Evolutionary conservation across 2,329 filamentous ascomycete genomes (phyloP), one percentile per base, ranked within the genome.

Genomic region (Ophiosphaerella herpotricha): DNA sequence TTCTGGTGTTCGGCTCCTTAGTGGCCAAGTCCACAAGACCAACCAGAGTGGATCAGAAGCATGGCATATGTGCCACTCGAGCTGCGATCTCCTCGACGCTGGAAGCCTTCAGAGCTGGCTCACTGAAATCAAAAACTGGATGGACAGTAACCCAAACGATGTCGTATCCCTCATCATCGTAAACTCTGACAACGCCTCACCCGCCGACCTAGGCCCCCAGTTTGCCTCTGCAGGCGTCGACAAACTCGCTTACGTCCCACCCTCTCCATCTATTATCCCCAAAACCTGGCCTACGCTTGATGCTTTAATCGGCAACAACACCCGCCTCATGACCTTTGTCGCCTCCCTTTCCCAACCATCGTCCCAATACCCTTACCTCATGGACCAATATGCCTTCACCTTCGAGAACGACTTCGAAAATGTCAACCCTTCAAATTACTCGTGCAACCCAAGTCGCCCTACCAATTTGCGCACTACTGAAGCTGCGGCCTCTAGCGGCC

Each of bases 371-470:
- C 79, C 85, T 0, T 87, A 84, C 70, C 77, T 89, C 8, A 77
- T 88, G 54, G 74, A 82, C 69, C 82, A 88, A 71, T 89, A 85
- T 71, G 73, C 75, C 52, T 82, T 82, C 74, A 75, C 91, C 48
- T 93, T 90, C 74, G 89, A 93, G 73, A 92, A 86, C 35, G 70
- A 80, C 8, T 92, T 82, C 71, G 83, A 90, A 42, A 83, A 89
- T 44, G 82, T 80, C 3, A 76, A 78, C 7, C 74, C 85, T 1
- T 74, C 77, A 1, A 84, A 84, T 68, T 94, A 91, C 78, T 86
- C 85, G 71, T 94, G 90, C 78, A 81, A 79, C 0, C 79, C 90
- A 4, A 78, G 88, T 64, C 84, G 90, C 0, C 90, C 90, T 0
- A 72, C 79, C 0, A 71, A 72, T 5, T 74, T 85, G 31, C 69